These are phyloP conservation scores for Wilcoxina mikolae DNA, from an alignment of 495 filamentous ascomycete species.

Conservation along the genomic window DNA sequence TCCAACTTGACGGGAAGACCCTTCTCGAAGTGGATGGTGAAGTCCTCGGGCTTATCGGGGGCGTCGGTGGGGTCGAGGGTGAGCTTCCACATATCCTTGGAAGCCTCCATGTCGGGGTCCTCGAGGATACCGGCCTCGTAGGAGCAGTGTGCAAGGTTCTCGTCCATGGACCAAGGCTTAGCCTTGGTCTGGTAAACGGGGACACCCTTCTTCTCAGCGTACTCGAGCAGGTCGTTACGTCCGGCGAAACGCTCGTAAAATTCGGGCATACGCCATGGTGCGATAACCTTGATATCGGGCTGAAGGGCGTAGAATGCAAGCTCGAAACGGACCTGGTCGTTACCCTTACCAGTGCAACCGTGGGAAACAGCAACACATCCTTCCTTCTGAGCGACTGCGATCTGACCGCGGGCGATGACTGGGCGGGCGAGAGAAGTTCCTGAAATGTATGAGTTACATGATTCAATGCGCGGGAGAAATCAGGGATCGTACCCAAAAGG, in stretches of 20 bases:
- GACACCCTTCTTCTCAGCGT: slow-evolving; percentile 60
- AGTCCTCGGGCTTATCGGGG: slow-evolving; percentile 59
- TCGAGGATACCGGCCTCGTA: slow-evolving; percentile 79
- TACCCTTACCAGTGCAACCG: slow-evolving; percentile 77
- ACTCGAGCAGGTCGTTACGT: slow-evolving; percentile 77
- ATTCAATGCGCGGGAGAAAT: not conserved
- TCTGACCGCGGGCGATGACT: slow-evolving; percentile 74
- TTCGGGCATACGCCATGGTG: slow-evolving; percentile 71
- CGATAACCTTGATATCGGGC: slow-evolving; percentile 69
- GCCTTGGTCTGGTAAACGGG: slow-evolving; percentile 79
- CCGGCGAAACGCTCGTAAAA: slow-evolving; percentile 75
- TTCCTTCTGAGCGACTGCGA: slow-evolving; percentile 53
- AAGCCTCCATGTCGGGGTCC: slow-evolving; percentile 48
- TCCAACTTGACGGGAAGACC: slow-evolving; percentile 66
- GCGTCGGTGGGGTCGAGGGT: slow-evolving; percentile 64
- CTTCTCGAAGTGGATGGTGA: slow-evolving; percentile 70
- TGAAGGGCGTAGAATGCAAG: slow-evolving; percentile 57
- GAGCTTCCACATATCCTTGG: slow-evolving; percentile 71
- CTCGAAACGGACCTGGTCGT: slow-evolving; percentile 79
- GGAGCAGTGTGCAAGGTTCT: slow-evolving; percentile 80
- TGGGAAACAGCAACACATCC: slow-evolving; percentile 55
- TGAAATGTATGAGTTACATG: slow-evolving; percentile 10
- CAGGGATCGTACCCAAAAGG: slow-evolving; percentile 47
- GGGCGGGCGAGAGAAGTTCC: slow-evolving; percentile 70
- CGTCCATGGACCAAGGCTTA: slow-evolving; percentile 75